Conservation (phyloP, 768 basidiomycete species). For the Ramaria rubella region DNA sequence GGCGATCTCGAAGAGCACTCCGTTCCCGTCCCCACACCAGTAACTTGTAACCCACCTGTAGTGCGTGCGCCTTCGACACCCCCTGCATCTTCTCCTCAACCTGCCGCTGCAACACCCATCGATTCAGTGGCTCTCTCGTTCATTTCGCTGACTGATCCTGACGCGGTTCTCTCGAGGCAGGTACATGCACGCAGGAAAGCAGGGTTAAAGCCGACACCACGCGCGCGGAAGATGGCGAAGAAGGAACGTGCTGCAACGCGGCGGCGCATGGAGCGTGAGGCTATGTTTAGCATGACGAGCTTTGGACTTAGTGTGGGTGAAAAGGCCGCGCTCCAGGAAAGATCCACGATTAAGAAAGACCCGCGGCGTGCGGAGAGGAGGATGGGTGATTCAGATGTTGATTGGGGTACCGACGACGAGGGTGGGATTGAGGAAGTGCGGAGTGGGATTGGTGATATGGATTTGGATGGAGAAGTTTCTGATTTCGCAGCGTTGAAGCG, state of each 20-base stretch:
- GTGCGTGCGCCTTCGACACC: constrained; percentile 11
- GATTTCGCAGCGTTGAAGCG: not conserved
- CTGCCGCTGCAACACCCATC: constrained; percentile 10
- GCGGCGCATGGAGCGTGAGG: constrained; percentile 21
- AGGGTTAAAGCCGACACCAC: constrained; percentile 16
- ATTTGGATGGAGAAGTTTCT: constrained; percentile 49
- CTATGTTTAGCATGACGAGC: constrained; percentile 11
- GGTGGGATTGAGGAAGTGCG: constrained; percentile 32
- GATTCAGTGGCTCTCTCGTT: constrained; percentile 23
- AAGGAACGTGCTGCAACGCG: constrained; percentile 12
- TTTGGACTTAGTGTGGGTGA: constrained; percentile 54
- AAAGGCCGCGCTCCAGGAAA: constrained; percentile 35
- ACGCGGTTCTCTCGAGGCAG: not conserved
- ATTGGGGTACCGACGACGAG: constrained; percentile 48
- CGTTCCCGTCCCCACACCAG: not conserved
- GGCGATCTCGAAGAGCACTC: too few species aligned
- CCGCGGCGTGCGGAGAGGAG: constrained; percentile 45
- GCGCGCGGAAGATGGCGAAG: constrained; percentile 19
- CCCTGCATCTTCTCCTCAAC: constrained; percentile 11
- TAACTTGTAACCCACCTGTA: not conserved
- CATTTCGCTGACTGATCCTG: constrained; percentile 9
- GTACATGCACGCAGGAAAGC: not conserved
- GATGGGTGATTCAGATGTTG: constrained; percentile 59
- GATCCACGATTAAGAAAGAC: constrained; percentile 28
- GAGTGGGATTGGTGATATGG: constrained; percentile 51